These are phyloP conservation scores for Blastobotrys attinorum DNA, from an alignment of 805 yeast species.

Conservation along the genomic window DNA sequence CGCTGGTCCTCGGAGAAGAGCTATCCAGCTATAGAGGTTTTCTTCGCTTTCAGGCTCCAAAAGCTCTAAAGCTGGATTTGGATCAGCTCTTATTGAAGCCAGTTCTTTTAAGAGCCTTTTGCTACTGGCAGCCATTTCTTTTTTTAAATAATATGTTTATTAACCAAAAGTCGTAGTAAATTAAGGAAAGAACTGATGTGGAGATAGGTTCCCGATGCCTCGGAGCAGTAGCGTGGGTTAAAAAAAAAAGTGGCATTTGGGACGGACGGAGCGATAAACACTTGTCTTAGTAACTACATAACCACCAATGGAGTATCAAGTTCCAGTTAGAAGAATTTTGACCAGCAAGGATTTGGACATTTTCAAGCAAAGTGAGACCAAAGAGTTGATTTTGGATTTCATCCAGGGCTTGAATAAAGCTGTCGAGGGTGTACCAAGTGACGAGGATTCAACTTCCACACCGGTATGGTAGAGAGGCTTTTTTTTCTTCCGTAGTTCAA, in stretches of 20 bases:
- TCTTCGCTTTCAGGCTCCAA: constrained; percentile 21
- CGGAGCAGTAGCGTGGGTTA: too few relatives aligned
- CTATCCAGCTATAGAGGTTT: constrained; percentile 23
- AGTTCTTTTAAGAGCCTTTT: constrained; percentile 26
- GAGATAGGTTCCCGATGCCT: background rate
- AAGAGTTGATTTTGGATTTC: constrained; percentile 44
- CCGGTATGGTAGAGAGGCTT: too few relatives aligned
- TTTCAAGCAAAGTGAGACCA: constrained; percentile 50
- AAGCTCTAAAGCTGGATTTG: constrained; percentile 24
- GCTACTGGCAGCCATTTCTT: constrained; percentile 11
- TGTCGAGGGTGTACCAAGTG: constrained; percentile 53
- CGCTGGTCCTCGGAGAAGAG: constrained; percentile 27
- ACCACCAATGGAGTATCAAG: constrained; percentile 1
- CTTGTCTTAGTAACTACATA: background rate
- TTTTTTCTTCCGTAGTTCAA: too few relatives aligned
- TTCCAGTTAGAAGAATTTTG: constrained; percentile 40
- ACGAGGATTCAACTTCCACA: constrained; percentile 28
- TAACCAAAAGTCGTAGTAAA: too few relatives aligned
- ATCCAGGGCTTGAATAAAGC: constrained; percentile 51
- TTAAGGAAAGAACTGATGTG: too few relatives aligned
- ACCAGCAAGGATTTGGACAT: constrained; percentile 51
- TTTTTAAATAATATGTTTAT: too few relatives aligned
- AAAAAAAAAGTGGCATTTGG: too few relatives aligned
- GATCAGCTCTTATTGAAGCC: constrained; percentile 18
- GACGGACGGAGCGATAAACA: too few relatives aligned